A percentile compares a stretch with the other conserved stretches of the same genome.
Conservation (phyloP, 208 protist genomes). For the Leptomonas seymouri region DNA sequence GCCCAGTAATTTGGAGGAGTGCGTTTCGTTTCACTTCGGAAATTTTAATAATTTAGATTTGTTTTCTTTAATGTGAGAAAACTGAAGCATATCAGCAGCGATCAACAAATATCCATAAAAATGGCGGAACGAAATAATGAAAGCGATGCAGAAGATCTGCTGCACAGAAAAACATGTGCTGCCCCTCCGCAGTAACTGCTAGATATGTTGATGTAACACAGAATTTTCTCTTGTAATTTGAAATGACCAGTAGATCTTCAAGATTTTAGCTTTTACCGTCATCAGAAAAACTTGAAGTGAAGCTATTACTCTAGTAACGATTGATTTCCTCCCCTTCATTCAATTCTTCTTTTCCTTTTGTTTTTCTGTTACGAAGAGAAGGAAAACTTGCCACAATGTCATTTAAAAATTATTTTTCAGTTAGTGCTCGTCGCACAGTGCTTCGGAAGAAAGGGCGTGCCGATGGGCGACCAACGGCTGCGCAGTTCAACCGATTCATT, state of each 20-base stretch:
- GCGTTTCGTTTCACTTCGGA: no score
- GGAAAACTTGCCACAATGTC: conserved; percentile 17
- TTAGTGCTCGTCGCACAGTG: conserved; percentile 15
- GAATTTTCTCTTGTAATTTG: background rate
- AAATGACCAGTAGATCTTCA: no score
- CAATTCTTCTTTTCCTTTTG: background rate
- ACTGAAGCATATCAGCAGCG: no score
- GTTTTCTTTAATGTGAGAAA: no score
- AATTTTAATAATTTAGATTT: no score
- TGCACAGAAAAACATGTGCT: background rate
- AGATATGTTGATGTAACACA: background rate
- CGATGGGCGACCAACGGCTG: conserved; percentile 34
- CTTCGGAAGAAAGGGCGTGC: conserved; percentile 37
- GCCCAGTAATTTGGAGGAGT: no score
- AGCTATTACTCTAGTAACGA: background rate
- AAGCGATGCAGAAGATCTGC: background rate
- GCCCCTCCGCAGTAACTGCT: no score
- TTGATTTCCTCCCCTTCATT: no score
- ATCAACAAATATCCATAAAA: no score
- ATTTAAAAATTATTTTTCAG: conserved; percentile 59
- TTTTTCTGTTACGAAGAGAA: background rate
- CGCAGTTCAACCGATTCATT: conserved; percentile 40
- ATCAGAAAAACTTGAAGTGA: no score
- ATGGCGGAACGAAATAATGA: no score
- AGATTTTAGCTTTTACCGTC: no score